Evolutionary conservation across 2,329 filamentous ascomycete species (phyloP).

Genomic region (Tolypocladium pustulatum): DNA sequence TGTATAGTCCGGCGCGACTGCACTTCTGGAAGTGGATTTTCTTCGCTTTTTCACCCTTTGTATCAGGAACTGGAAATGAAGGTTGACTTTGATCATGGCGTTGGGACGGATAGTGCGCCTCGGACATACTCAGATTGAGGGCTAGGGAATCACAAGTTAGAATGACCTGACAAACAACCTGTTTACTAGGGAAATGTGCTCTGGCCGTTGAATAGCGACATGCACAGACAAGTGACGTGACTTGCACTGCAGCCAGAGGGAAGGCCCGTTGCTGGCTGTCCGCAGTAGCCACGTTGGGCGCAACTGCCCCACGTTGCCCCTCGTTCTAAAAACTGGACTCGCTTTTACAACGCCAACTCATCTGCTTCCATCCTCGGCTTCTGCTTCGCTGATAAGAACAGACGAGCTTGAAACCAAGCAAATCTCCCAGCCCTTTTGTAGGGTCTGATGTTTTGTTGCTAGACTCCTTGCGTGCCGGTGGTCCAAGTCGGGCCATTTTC

Average conservation of each 20-base stretch:
- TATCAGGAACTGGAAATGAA: background rate
- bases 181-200: background rate
- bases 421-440: background rate
- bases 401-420: background rate
- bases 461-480: background rate
- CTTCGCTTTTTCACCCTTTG: conserved; percentile 2
- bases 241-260: background rate
- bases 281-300: background rate
- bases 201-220: background rate
- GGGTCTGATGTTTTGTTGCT: background rate
- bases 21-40: conserved; percentile 3
- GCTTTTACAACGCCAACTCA: background rate
- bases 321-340: background rate
- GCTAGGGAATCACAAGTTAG: background rate
- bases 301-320: background rate
- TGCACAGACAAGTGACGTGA: background rate
- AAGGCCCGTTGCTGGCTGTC: background rate
- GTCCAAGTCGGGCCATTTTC: background rate
- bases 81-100: background rate
- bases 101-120: background rate
- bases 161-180: background rate
- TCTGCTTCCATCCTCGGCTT: background rate
- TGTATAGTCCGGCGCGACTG: background rate
- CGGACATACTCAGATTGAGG: conserved; percentile 2
- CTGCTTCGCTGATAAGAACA: background rate